phyloP scores from a whole-genome alignment of 331 rosid genomes.

The Quercus phellos region DNA sequence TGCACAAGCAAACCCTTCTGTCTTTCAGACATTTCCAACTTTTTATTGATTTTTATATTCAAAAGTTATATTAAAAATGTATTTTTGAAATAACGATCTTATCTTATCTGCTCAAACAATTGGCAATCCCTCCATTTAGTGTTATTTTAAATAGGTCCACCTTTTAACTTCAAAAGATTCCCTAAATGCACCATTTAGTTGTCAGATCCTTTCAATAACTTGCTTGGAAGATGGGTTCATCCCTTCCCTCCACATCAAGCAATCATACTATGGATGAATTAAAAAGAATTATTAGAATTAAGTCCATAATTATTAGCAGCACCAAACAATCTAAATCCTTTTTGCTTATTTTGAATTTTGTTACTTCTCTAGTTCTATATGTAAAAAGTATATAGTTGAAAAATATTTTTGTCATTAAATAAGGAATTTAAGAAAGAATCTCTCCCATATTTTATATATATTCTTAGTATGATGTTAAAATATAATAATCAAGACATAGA shows the following conservation, averaged over 20 bases:
- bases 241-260: slow-evolving; percentile 3
- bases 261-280: not conserved
- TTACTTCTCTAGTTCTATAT: no score
- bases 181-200: slow-evolving; percentile 7
- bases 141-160: slow-evolving; percentile 24
- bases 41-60: slow-evolving; percentile 21
- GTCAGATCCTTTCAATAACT: not conserved
- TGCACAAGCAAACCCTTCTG: slow-evolving; percentile 69
- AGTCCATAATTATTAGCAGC: no score
- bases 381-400: no score
- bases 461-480: no score
- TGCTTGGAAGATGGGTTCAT: not conserved
- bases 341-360: no score
- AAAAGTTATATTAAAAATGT: slow-evolving; percentile 15
- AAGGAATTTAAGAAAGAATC: no score
- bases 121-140: slow-evolving; percentile 7
- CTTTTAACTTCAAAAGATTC: slow-evolving; percentile 17
- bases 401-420: no score
- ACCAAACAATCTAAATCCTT: no score
- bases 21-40: slow-evolving; percentile 46
- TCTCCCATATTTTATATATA: no score
- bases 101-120: slow-evolving; percentile 3
- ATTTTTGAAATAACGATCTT: slow-evolving; percentile 15
- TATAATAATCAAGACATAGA: no score
- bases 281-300: not conserved